A percentile compares a stretch with the other conserved stretches of the same genome.
Evolutionary conservation across 129 eudicot genomes (phyloP).

Genomic region (Saposhnikovia divaricata): DNA sequence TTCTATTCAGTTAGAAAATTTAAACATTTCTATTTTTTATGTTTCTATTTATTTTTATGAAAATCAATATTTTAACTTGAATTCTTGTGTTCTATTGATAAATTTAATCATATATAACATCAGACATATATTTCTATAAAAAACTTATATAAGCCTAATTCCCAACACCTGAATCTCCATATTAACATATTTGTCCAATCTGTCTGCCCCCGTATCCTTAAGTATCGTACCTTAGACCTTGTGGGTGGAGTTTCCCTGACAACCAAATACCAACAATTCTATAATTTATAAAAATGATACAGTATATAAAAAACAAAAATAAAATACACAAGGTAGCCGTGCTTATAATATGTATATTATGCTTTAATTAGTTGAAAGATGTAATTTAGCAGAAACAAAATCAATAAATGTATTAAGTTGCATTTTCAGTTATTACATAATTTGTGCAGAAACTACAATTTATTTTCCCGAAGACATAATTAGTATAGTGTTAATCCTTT

Average conservation of each 20-base stretch:
- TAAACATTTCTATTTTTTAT: background rate
- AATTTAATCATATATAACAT: background rate
- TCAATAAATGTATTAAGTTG: no score
- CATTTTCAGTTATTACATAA: background rate
- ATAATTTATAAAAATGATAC: no score
- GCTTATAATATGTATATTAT: background rate
- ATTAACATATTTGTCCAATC: background rate
- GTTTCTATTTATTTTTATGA: background rate
- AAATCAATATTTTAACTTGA: background rate
- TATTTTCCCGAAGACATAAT: background rate
- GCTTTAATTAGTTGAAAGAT: no score
- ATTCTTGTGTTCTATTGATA: background rate
- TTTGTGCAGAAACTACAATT: background rate
- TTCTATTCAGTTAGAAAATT: background rate
- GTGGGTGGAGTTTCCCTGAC: no score
- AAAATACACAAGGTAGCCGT: background rate
- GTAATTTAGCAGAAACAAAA: background rate
- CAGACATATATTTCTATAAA: background rate
- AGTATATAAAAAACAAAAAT: no score
- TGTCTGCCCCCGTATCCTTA: background rate
- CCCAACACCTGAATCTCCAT: background rate
- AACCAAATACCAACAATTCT: no score
- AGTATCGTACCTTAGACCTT: background rate
- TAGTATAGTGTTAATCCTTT: background rate
- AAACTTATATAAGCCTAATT: background rate